A percentile compares a stretch with the other conserved stretches of the same genome.
phyloP scores from a whole-genome alignment of 257 asterid species.

The Fraxinus americana region DNA sequence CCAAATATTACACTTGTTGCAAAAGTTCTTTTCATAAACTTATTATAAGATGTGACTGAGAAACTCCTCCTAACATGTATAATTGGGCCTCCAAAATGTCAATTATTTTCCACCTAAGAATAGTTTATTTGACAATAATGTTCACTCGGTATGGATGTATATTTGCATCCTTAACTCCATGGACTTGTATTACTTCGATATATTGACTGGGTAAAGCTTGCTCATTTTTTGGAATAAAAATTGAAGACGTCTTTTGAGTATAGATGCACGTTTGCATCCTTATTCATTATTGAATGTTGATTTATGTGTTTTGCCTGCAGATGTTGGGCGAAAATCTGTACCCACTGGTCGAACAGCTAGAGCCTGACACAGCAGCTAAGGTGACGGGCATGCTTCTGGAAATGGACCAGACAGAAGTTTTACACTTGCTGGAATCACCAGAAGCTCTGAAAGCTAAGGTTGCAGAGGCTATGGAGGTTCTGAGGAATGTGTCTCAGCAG shows the following conservation, averaged over 20 bases:
- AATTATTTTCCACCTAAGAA: not conserved
- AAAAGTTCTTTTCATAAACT: not conserved
- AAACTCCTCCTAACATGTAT: not conserved
- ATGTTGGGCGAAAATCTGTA: constrained; percentile 65
- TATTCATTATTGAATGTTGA: not conserved
- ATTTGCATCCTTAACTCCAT: not conserved
- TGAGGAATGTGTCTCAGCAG: constrained; percentile 65
- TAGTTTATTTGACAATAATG: not conserved
- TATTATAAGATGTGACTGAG: not conserved
- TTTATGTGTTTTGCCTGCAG: constrained; percentile 34
- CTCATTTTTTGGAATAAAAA: not conserved
- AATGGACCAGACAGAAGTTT: constrained; percentile 70
- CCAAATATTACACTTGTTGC: not conserved
- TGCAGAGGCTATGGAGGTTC: constrained; percentile 63
- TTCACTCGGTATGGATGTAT: not conserved
- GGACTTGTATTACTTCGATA: not conserved
- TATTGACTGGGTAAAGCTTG: not conserved
- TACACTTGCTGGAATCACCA: constrained; percentile 74
- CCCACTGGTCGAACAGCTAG: constrained; percentile 66
- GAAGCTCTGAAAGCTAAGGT: constrained; percentile 65
- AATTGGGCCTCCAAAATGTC: not conserved
- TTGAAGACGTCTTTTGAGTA: not conserved
- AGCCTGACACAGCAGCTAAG: constrained; percentile 61
- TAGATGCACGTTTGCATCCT: not conserved
- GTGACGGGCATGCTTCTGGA: constrained; percentile 78